These are phyloP conservation scores for Candida yuanshanica DNA, from an alignment of 805 yeast genomes.

Conservation along the genomic window DNA sequence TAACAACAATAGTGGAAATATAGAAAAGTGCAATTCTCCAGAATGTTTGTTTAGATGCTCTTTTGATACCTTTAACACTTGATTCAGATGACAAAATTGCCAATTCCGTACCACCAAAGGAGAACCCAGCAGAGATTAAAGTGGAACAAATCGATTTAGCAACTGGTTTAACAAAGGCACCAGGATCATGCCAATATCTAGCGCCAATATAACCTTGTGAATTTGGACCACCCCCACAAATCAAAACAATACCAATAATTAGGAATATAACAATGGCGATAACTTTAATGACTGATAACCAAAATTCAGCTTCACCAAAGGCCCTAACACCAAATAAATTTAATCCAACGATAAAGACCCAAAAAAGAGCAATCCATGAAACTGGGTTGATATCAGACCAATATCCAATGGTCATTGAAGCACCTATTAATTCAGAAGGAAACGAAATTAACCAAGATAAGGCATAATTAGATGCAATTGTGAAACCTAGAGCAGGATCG, in stretches of 20 bases:
- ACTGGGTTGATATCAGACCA: constrained; percentile 48
- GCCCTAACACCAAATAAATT: constrained; percentile 49
- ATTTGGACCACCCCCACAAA: constrained; percentile 39
- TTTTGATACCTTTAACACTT: constrained; percentile 64
- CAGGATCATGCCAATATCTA: constrained; percentile 45
- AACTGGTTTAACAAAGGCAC: constrained; percentile 48
- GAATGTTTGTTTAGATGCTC: constrained; percentile 63
- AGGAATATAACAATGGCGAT: constrained; percentile 42
- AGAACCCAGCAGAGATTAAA: constrained; percentile 73
- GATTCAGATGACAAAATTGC: constrained; percentile 72
- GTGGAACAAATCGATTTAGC: constrained; percentile 67
- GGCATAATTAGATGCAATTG: constrained; percentile 48
- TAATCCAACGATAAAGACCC: constrained; percentile 38
- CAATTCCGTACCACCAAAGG: constrained; percentile 72
- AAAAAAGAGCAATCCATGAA: constrained; percentile 56
- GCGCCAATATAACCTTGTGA: constrained; percentile 36
- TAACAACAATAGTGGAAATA: constrained; percentile 48
- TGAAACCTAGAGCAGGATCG: constrained; percentile 52
- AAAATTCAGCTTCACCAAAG: constrained; percentile 50
- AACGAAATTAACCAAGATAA: constrained; percentile 51
- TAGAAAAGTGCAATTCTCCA: constrained; percentile 77
- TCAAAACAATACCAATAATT: constrained; percentile 41
- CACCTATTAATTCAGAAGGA: constrained; percentile 57
- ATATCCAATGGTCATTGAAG: constrained; percentile 49
- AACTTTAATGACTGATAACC: constrained; percentile 40